Evolutionary conservation across 768 basidiomycete genomes (phyloP), one percentile per base, ranked within the genome.

Genomic region (Nevesoporus exiguus): DNA sequence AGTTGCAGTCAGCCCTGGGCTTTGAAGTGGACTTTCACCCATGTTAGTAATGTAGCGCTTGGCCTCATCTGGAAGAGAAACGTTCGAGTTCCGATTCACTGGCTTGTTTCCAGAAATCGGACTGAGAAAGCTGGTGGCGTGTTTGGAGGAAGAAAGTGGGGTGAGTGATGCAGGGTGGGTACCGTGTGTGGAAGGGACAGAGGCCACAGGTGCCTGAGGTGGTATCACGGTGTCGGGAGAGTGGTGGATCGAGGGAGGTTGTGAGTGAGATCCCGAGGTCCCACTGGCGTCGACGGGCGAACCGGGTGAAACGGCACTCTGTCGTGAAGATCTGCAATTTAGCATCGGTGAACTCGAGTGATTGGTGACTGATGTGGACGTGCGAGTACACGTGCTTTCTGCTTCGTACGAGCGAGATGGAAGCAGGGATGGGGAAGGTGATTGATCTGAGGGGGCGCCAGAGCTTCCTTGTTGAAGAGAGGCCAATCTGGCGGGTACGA

Each of bases 61-160:
- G 15, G 89, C 85, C 66, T 92, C 90, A 51, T 90, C 88, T 1
- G 90, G 86, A 34, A 90, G 75, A 31, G 85, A 82, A 47, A 86
- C 80, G 22, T 80, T 78, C 9, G 87, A 90, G 47, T 85, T 85
- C 51, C 85, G 80, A n/a, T 81, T 80, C 17, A 75, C 59, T 6
- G 72, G 66, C n/a, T 67, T 66, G 56, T 65, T 64, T 63, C 75
- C 69, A 19, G 66, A 58, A 39, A 60, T 66, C 34, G 60, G 67
- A 44, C 52, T 66, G 37, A 62, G 65, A 30, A 58, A 55, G 30
- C 45, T 50, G 15, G 60, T 52, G 43, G 29, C 36, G 19, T 51
- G 52, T 29, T 52, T 47, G 43, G 70, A 66, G 43, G 68, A 61
- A 44, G 52, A 49, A 46, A 57, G 66, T 21, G 51, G 63, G 15